These are phyloP conservation scores for Curvularia verruculosa DNA, from an alignment of 2,329 filamentous ascomycete species.

Conservation along the genomic window DNA sequence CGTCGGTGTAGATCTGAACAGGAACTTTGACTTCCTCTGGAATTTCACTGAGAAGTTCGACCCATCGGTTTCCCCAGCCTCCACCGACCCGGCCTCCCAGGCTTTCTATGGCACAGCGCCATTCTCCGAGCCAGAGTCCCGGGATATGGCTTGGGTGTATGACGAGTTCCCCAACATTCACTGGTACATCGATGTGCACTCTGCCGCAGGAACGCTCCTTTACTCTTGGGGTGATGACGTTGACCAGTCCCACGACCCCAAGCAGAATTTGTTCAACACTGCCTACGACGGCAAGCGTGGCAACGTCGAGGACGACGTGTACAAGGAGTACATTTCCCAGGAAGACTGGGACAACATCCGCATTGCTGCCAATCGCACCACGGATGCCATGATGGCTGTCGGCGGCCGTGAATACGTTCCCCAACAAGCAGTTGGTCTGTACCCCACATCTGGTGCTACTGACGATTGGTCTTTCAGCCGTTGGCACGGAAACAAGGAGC, in stretches of 20 bases:
- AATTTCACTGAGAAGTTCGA: conserved; percentile 58
- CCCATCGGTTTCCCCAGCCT: conserved; percentile 48
- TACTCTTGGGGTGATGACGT: conserved; percentile 65
- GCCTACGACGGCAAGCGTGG: conserved; percentile 61
- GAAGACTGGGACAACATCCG: conserved; percentile 44
- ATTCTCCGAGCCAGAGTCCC: conserved; percentile 63
- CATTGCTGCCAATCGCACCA: conserved; percentile 41
- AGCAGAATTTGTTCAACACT: conserved; percentile 60
- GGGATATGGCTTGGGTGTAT: conserved; percentile 60
- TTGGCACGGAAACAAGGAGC: conserved; percentile 44
- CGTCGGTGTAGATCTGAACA: conserved; percentile 42
- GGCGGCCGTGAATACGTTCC: conserved; percentile 43
- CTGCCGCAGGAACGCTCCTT: conserved; percentile 59
- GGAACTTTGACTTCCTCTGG: conserved; percentile 61
- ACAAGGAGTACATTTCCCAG: conserved; percentile 48
- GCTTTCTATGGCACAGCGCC: conserved; percentile 60
- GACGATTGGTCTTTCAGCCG: conserved; percentile 50
- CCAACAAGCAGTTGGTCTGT: conserved; percentile 47
- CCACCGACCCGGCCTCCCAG: conserved; percentile 52
- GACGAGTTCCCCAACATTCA: conserved; percentile 57
- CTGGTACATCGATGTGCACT: conserved; percentile 67
- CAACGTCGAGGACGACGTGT: conserved; percentile 59
- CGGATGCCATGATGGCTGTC: conserved; percentile 44
- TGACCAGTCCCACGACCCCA: conserved; percentile 54
- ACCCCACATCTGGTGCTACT: conserved; percentile 46